phyloP scores from a whole-genome alignment of 2,329 filamentous ascomycete species.

The Botryotinia narcissicola region DNA sequence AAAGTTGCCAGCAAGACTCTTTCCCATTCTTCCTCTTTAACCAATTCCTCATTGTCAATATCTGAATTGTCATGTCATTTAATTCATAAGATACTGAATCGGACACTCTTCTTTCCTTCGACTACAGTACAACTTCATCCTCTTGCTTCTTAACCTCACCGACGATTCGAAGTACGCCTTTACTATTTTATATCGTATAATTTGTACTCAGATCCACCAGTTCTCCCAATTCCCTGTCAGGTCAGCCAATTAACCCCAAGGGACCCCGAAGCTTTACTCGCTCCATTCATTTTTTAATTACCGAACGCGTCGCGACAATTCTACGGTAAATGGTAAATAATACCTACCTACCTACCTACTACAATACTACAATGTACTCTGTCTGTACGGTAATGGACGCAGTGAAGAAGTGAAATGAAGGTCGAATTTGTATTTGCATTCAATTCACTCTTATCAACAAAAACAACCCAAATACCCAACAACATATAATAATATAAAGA shows the following conservation, averaged over 20 bases:
- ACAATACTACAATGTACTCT: background rate
- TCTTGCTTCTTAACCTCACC: background rate
- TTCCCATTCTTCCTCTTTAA: no score
- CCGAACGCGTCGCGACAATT: slow-evolving; percentile 26
- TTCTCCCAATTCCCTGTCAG: background rate
- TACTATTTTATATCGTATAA: background rate
- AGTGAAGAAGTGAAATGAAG: background rate
- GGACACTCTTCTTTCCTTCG: background rate
- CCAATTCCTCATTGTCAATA: background rate
- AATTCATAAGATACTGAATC: background rate
- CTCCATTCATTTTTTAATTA: slow-evolving; percentile 14
- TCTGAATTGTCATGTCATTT: background rate
- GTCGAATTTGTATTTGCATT: background rate
- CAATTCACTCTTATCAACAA: background rate
- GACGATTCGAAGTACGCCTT: background rate
- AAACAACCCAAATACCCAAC: background rate
- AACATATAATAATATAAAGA: background rate
- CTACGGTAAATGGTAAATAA: background rate
- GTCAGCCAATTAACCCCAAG: background rate
- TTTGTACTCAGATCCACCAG: background rate
- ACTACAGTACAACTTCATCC: background rate
- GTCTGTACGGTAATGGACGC: background rate
- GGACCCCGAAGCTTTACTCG: background rate
- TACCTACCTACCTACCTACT: no score
- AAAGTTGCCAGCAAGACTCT: slow-evolving; percentile 1